These are phyloP conservation scores for Nannochloropsis gaditana DNA, from an alignment of 108 stramenopile genomes.

Conservation along the genomic window DNA sequence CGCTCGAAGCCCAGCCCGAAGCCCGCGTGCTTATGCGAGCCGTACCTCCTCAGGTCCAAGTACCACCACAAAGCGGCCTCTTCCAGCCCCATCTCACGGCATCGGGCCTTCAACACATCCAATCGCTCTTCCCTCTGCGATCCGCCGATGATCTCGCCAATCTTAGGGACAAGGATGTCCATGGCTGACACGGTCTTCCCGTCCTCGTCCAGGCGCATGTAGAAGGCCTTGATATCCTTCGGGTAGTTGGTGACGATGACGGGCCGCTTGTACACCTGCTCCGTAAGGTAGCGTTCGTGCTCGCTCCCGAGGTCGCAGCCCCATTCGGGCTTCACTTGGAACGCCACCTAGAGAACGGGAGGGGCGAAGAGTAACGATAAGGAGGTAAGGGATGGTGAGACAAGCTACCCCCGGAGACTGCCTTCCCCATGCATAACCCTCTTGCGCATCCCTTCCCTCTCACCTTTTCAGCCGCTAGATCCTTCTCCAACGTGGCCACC, in stretches of 20 bases:
- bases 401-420: too few relatives aligned
- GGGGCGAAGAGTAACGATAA: neutral
- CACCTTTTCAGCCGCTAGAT: constrained; percentile 55
- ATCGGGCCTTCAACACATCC: constrained; percentile 65
- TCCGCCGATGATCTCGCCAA: constrained; percentile 79
- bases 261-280: constrained; percentile 68
- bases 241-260: constrained; percentile 86
- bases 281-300: constrained; percentile 83
- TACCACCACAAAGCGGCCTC: constrained; percentile 76
- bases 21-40: constrained; percentile 82
- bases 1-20: constrained; percentile 94
- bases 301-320: constrained; percentile 80
- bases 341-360: constrained; percentile 40
- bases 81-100: constrained; percentile 63
- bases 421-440: too few relatives aligned
- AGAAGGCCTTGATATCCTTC: constrained; percentile 87
- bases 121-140: constrained; percentile 80
- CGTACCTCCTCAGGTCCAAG: constrained; percentile 73
- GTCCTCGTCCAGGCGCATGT: constrained; percentile 84
- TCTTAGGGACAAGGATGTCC: constrained; percentile 77
- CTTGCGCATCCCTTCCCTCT: neutral
- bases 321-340: constrained; percentile 60
- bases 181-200: constrained; percentile 76
- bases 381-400: neutral
- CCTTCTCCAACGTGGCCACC: constrained; percentile 62